phyloP scores from a whole-genome alignment of 2,329 filamentous ascomycete genomes.

The Conoideocrella luteorostrata region DNA sequence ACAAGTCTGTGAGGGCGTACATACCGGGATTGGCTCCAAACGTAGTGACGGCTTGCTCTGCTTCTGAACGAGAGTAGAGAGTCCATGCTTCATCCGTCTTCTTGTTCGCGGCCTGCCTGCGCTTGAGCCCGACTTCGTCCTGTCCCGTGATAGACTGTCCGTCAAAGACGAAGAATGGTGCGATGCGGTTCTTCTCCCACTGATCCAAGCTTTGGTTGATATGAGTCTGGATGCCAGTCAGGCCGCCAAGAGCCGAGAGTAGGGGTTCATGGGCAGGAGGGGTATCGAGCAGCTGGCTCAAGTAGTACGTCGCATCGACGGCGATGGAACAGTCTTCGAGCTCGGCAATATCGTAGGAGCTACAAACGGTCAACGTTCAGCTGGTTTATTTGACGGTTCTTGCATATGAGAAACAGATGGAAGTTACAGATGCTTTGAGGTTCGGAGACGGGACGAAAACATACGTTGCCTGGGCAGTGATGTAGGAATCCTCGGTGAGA shows the following conservation, averaged over 20 bases:
- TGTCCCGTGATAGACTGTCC: constrained; percentile 75
- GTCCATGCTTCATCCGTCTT: constrained; percentile 79
- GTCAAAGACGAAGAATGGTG: constrained; percentile 87
- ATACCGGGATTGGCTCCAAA: constrained; percentile 74
- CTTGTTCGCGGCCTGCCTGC: constrained; percentile 57
- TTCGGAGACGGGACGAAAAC: constrained; percentile 9
- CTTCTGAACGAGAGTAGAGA: constrained; percentile 74
- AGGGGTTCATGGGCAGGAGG: constrained; percentile 75
- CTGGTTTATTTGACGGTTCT: background rate
- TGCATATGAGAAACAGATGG: background rate
- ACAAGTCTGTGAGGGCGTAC: background rate
- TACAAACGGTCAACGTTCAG: constrained; percentile 17
- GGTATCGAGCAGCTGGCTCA: constrained; percentile 69
- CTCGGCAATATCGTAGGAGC: constrained; percentile 58
- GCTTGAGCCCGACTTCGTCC: constrained; percentile 61
- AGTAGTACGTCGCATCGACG: constrained; percentile 85
- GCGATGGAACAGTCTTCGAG: constrained; percentile 71
- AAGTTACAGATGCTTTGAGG: background rate
- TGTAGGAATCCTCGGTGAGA: constrained; percentile 33
- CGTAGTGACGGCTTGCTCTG: constrained; percentile 73
- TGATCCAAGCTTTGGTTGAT: constrained; percentile 70
- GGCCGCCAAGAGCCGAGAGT: constrained; percentile 80
- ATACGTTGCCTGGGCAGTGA: constrained; percentile 32
- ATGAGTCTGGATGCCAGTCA: constrained; percentile 70
- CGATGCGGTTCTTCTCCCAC: constrained; percentile 64